A percentile compares a stretch with the other conserved stretches of the same genome.
phyloP scores from a whole-genome alignment of 2,329 filamentous ascomycete species.

The Fusarium armeniacum region DNA sequence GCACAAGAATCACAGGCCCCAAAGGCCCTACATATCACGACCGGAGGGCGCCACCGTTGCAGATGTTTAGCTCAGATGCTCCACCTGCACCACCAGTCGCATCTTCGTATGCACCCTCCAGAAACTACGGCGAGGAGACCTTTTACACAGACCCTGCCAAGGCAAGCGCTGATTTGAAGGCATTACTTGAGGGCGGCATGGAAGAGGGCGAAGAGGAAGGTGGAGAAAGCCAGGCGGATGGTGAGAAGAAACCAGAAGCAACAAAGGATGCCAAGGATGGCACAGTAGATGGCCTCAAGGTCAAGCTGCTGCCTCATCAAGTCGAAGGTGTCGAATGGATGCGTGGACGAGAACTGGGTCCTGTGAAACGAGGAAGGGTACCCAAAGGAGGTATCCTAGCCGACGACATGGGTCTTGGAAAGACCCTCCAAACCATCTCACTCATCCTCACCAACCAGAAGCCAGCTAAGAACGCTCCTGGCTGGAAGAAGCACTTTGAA shows the following conservation, averaged over 20 bases:
- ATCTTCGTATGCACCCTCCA: slow-evolving; percentile 23
- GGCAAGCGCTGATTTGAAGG: slow-evolving; percentile 83
- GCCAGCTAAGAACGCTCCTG: slow-evolving; percentile 68
- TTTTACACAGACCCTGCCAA: slow-evolving; percentile 79
- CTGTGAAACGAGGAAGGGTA: slow-evolving; percentile 82
- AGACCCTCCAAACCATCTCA: slow-evolving; percentile 94
- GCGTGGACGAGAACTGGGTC: slow-evolving; percentile 89
- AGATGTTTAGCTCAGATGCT: slow-evolving; percentile 63
- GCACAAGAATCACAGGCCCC: slow-evolving; percentile 63
- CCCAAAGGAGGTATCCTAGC: slow-evolving; percentile 95
- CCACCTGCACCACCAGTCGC: slow-evolving; percentile 24
- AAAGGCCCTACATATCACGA: slow-evolving; percentile 63
- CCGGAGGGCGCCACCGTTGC: slow-evolving; percentile 61
- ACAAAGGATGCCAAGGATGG: slow-evolving; percentile 61
- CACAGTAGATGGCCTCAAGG: slow-evolving; percentile 81
- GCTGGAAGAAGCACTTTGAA: slow-evolving; percentile 77
- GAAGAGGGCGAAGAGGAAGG: slow-evolving; percentile 74
- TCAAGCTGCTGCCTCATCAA: slow-evolving; percentile 93
- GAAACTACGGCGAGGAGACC: slow-evolving; percentile 58
- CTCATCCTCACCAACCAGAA: slow-evolving; percentile 87
- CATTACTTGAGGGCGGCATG: slow-evolving; percentile 83
- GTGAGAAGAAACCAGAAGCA: slow-evolving; percentile 43
- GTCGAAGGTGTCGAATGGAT: slow-evolving; percentile 96
- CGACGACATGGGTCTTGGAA: slow-evolving; percentile 97
- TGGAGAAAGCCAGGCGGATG: slow-evolving; percentile 48